Base-by-base conservation (phyloP, 495 filamentous ascomycete species). In the Glonium stellatum region DNA sequence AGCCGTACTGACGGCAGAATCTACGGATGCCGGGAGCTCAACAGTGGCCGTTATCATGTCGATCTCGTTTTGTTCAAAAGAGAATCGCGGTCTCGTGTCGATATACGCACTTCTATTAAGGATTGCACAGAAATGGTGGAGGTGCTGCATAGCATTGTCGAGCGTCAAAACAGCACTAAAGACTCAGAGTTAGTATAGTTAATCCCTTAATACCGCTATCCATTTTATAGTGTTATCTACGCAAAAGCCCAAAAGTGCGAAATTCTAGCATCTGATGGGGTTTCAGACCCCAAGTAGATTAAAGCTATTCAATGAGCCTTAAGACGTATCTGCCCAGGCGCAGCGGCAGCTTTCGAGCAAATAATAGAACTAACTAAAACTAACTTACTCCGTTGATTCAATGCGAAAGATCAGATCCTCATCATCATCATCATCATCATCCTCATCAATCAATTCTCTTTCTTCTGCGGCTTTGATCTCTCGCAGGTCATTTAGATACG, bases 81-180 rank as follows among this genome's bases (percentile, higher is more conserved):
- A 71, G 56, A 82, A 83, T 11, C 75, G 66, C 0, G 84, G 81
- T 5, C 72, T 67, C 22, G 73, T 72, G 36, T 85, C 77, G 15
- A 77, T 74, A 59, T 87, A 87, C 31, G 78, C 75, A 22, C 77
- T 74, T 0, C 12, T 84, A 82, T 5, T n/a, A n/a, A 95, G 68
- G 0, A 79, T 78, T 18, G 74, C 72, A 68, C 90, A 97, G 64
- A 96, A 96, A 69, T 96, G 90, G 53, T 87, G 76, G 1, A 98
- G 80, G 71, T 96, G 92, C 12, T 76, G 65, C 21, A 85, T 76
- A 0, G 88, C 88, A 59, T 87, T 86, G 27, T 88, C 78, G 0
- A 89, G 76, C 8, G 85, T 89, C 19, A 97, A 73, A 4, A 84
- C 72, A 1, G 93, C 93, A 49, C 88, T 89, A 22, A 42, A 13